Conservation (phyloP, 208 protist species). For the Trypanosoma melophagium region DNA sequence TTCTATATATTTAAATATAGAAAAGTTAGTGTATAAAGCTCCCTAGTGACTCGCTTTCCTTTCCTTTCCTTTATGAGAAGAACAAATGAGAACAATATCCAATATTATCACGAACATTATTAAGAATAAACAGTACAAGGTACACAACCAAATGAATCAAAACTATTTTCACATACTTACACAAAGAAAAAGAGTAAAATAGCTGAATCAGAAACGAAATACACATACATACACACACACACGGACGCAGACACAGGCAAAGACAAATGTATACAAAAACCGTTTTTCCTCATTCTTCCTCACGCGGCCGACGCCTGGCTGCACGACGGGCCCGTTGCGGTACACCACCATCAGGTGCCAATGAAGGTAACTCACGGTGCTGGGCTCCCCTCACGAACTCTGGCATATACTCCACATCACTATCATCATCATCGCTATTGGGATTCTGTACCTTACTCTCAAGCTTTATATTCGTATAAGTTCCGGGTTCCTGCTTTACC, state of each 20-base stretch:
- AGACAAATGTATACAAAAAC: not conserved
- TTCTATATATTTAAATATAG: too few relatives aligned
- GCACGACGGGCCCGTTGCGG: conserved; percentile 45
- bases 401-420: conserved; percentile 50
- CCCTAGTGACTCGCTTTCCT: too few relatives aligned
- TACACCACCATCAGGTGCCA: conserved; percentile 28
- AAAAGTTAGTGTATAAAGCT: too few relatives aligned
- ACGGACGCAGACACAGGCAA: not conserved
- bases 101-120: too few relatives aligned
- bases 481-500: conserved; percentile 17
- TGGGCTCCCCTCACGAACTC: conserved; percentile 55
- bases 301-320: conserved; percentile 50
- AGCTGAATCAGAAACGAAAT: not conserved
- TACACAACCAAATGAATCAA: too few relatives aligned
- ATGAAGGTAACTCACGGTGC: conserved; percentile 48
- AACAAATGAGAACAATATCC: too few relatives aligned
- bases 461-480: not conserved
- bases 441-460: not conserved
- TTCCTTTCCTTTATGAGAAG: too few relatives aligned
- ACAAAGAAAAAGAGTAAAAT: not conserved
- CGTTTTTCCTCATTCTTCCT: conserved; percentile 52
- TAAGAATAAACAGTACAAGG: too few relatives aligned
- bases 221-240: not conserved
- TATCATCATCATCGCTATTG: conserved; percentile 36
- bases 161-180: not conserved